Conservation (phyloP, 441 rosid species). For the Gossypium gossypioides region DNA sequence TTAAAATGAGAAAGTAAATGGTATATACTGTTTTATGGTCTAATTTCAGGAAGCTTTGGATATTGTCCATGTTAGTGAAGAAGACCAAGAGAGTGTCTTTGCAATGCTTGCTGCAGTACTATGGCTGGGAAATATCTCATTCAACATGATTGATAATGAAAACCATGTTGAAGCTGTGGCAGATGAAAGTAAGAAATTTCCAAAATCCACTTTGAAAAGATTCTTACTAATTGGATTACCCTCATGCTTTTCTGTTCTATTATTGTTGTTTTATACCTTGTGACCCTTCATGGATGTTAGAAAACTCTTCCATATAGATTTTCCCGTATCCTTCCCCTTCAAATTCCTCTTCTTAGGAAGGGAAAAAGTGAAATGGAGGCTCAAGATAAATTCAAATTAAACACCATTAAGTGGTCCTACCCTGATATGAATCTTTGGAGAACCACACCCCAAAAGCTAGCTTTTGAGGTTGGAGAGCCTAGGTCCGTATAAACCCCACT, state of each 20-base stretch:
- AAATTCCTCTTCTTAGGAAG: background rate
- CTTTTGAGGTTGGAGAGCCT: background rate
- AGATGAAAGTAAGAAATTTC: constrained; percentile 68
- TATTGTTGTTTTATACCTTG: background rate
- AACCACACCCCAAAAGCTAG: background rate
- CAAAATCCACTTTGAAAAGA: constrained; percentile 9
- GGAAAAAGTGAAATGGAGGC: constrained; percentile 1
- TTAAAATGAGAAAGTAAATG: constrained; percentile 4
- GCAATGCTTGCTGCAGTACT: constrained; percentile 93
- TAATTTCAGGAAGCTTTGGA: constrained; percentile 83
- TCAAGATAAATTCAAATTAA: background rate
- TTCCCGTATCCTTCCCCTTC: background rate
- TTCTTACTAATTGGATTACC: background rate
- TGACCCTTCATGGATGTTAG: background rate
- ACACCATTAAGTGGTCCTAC: background rate
- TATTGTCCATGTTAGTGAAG: constrained; percentile 83
- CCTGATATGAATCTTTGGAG: background rate
- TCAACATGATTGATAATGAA: constrained; percentile 71
- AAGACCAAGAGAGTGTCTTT: constrained; percentile 89
- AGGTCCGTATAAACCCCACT: background rate
- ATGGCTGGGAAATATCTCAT: constrained; percentile 87
- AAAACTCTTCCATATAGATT: background rate
- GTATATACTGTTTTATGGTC: constrained; percentile 9
- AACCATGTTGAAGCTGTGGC: constrained; percentile 75
- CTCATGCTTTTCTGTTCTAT: background rate